These are phyloP conservation scores for Trichoderma brevicompactum DNA, from an alignment of 2,329 filamentous ascomycete genomes.

Conservation along the genomic window DNA sequence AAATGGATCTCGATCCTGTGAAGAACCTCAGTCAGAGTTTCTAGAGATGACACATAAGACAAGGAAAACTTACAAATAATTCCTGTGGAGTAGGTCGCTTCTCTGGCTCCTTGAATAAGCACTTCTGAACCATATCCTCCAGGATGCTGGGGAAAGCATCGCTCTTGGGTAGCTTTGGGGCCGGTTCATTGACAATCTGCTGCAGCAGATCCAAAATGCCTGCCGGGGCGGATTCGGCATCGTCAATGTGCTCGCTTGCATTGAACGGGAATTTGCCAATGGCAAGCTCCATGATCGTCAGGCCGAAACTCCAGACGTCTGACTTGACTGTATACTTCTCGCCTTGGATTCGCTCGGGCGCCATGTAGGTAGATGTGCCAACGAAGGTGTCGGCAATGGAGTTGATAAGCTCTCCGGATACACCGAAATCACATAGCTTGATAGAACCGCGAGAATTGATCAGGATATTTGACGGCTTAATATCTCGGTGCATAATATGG, in stretches of 20 bases:
- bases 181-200: slow-evolving; percentile 95
- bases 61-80: slow-evolving; percentile 71
- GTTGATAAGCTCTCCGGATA: slow-evolving; percentile 97
- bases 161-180: slow-evolving; percentile 91
- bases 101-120: slow-evolving; percentile 86
- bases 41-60: neutral
- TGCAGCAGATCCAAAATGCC: slow-evolving; percentile 95
- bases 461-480: slow-evolving; percentile 97
- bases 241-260: slow-evolving; percentile 69
- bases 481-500: slow-evolving; percentile 98
- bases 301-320: slow-evolving; percentile 97
- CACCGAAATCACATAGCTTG: slow-evolving; percentile 98
- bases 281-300: slow-evolving; percentile 94
- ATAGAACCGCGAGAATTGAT: slow-evolving; percentile 94
- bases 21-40: slow-evolving; percentile 27
- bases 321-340: slow-evolving; percentile 98
- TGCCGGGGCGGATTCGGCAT: slow-evolving; percentile 81
- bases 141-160: slow-evolving; percentile 95
- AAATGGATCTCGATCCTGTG: slow-evolving; percentile 87
- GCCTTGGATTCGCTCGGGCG: slow-evolving; percentile 94
- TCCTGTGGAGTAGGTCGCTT: slow-evolving; percentile 90
- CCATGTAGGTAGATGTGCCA: slow-evolving; percentile 99
- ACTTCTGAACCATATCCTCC: slow-evolving; percentile 97
- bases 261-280: slow-evolving; percentile 97
- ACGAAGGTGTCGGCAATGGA: slow-evolving; percentile 98